Conservation (phyloP, 2,329 filamentous ascomycete genomes). For the Hypoxylon sp. region DNA sequence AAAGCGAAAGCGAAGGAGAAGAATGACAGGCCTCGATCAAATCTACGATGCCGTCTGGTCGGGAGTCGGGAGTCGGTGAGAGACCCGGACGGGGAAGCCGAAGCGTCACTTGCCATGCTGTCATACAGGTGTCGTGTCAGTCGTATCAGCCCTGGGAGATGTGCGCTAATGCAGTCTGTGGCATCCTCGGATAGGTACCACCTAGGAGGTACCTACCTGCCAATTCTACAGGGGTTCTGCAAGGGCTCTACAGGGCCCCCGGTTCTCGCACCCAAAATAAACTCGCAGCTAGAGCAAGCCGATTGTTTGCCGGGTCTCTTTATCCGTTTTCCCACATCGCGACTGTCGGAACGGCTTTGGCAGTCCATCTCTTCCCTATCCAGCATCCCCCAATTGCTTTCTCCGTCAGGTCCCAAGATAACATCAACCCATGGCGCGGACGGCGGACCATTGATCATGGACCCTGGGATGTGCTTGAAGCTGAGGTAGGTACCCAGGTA, state of each 20-base stretch:
- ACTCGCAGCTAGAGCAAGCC: not conserved
- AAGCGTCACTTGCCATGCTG: too few species aligned
- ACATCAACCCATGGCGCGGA: slow-evolving; percentile 6
- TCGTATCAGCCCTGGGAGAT: not conserved
- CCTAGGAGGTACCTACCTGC: not conserved
- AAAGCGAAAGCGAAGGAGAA: not conserved
- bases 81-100: not conserved
- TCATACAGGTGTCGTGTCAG: too few species aligned
- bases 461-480: too few species aligned
- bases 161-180: slow-evolving; percentile 1
- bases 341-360: not conserved
- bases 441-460: too few species aligned
- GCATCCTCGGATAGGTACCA: not conserved
- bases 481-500: slow-evolving; percentile 8
- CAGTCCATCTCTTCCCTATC: not conserved
- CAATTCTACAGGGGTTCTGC: not conserved
- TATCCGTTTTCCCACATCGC: not conserved
- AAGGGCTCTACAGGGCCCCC: not conserved
- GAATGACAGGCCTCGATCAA: slow-evolving; percentile 2
- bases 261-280: slow-evolving; percentile 1
- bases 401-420: not conserved
- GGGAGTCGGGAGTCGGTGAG: slow-evolving; percentile 17
- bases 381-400: not conserved
- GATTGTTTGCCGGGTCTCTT: too few species aligned
- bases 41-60: slow-evolving; percentile 20